phyloP scores from a whole-genome alignment of 305 asterid species.

The Rubia peregrina region DNA sequence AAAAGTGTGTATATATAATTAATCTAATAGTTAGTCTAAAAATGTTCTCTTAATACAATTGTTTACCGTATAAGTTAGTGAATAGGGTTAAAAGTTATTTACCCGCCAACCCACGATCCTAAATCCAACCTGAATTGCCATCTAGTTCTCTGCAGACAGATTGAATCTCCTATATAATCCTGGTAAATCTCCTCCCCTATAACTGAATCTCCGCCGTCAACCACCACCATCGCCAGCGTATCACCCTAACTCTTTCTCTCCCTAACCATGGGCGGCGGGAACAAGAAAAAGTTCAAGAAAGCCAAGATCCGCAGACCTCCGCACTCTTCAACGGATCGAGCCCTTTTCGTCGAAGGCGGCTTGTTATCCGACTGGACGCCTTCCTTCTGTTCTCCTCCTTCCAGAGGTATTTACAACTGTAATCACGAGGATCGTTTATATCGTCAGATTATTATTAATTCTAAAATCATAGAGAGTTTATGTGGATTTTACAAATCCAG shows the following conservation, averaged over 20 bases:
- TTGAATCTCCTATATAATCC: not conserved
- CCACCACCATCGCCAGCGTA: conserved; percentile 10
- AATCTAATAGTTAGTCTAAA: too few relatives aligned
- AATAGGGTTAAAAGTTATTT: too few relatives aligned
- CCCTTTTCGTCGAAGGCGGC: conserved; percentile 74
- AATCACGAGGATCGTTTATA: not conserved
- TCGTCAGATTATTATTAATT: not conserved
- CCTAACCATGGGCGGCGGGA: conserved; percentile 44
- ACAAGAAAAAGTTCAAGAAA: conserved; percentile 46
- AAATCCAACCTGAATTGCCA: not conserved
- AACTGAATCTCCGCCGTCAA: not conserved
- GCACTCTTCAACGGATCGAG: conserved; percentile 32
- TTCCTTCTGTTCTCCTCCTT: conserved; percentile 47
- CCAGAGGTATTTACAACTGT: conserved; percentile 44
- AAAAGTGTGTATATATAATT: too few relatives aligned
- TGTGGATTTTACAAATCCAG: conserved; percentile 27
- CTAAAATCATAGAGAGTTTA: not conserved
- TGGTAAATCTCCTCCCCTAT: not conserved
- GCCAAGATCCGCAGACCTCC: conserved; percentile 36
- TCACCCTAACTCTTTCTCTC: conserved; percentile 15
- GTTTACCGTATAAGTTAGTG: too few relatives aligned
- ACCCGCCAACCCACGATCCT: too few relatives aligned
- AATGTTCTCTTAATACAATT: too few relatives aligned
- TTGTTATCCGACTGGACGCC: conserved; percentile 56
- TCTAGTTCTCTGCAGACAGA: not conserved